Percentiles rank a stretch among this genome's conserved stretches.
These are phyloP conservation scores for Cordyceps tenuipes DNA, from an alignment of 2,329 filamentous ascomycete genomes.

Conservation along the genomic window DNA sequence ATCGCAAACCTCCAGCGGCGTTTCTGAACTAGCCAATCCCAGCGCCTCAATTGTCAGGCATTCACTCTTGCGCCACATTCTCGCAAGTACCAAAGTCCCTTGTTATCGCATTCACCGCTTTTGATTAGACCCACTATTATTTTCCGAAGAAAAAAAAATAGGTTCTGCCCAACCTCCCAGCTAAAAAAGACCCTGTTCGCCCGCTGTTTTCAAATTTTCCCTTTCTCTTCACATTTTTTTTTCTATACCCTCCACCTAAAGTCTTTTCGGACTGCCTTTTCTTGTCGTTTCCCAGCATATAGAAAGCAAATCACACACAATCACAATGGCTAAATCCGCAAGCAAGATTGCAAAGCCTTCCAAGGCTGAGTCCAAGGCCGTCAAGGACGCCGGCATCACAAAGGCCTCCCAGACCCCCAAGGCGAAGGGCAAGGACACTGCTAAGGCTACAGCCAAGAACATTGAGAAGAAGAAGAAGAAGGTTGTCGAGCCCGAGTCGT, in stretches of 20 bases:
- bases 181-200: constrained; percentile 18
- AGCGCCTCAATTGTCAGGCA: constrained; percentile 19
- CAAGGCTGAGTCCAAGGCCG: constrained; percentile 44
- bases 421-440: constrained; percentile 58
- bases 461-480: constrained; percentile 41
- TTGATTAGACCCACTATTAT: constrained; percentile 24
- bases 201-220: constrained; percentile 15
- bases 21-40: background rate
- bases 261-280: constrained; percentile 13
- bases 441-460: constrained; percentile 52
- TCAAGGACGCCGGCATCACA: constrained; percentile 59
- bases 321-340: constrained; percentile 60
- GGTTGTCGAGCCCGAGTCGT: constrained; percentile 33
- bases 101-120: constrained; percentile 27
- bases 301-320: constrained; percentile 15
- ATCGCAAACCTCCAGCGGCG: constrained; percentile 10
- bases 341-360: constrained; percentile 45
- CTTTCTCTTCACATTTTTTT: constrained; percentile 8
- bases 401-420: constrained; percentile 59
- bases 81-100: constrained; percentile 11
- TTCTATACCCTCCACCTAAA: constrained; percentile 13
- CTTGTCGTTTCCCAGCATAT: constrained; percentile 13
- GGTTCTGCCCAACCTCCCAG: constrained; percentile 19
- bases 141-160: constrained; percentile 25
- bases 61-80: background rate